Evolutionary conservation across 768 basidiomycete species (phyloP).

Genomic region (Melanogaster broomeanus): DNA sequence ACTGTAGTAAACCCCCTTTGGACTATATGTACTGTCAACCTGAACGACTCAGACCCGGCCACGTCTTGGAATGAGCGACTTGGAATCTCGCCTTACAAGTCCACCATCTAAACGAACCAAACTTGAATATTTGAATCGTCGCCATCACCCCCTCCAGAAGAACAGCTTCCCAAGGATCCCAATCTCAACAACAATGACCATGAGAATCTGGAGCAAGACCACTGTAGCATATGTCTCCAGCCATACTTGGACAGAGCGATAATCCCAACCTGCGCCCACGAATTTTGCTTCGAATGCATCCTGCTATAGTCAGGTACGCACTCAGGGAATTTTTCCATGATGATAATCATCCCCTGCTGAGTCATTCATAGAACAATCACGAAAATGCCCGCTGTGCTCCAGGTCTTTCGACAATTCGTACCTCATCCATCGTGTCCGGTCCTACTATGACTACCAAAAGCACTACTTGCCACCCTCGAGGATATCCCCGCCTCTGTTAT

Average conservation of each 20-base stretch:
- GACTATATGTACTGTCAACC: neutral
- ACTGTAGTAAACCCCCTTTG: neutral
- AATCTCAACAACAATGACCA: neutral
- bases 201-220: constrained; percentile 37
- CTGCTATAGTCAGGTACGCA: constrained; percentile 80
- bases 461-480: constrained; percentile 71
- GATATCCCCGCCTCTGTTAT: constrained; percentile 43
- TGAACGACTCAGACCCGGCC: neutral
- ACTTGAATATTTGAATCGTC: constrained; percentile 34
- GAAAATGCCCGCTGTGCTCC: constrained; percentile 76
- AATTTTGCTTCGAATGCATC: constrained; percentile 93
- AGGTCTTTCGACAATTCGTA: constrained; percentile 64
- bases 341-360: neutral
- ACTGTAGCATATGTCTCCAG: constrained; percentile 89
- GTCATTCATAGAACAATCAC: constrained; percentile 60
- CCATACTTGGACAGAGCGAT: constrained; percentile 74
- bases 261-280: constrained; percentile 84
- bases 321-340: neutral
- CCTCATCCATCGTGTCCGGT: constrained; percentile 78
- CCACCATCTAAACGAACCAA: constrained; percentile 40
- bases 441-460: constrained; percentile 80
- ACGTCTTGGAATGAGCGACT: constrained; percentile 1
- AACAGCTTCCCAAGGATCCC: neutral
- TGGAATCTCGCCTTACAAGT: neutral
- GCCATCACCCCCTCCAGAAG: constrained; percentile 14